Percentiles rank a stretch among this genome's conserved stretches.
These are phyloP conservation scores for Septoria petroselini DNA, from an alignment of 2,329 filamentous ascomycete genomes.

Conservation along the genomic window DNA sequence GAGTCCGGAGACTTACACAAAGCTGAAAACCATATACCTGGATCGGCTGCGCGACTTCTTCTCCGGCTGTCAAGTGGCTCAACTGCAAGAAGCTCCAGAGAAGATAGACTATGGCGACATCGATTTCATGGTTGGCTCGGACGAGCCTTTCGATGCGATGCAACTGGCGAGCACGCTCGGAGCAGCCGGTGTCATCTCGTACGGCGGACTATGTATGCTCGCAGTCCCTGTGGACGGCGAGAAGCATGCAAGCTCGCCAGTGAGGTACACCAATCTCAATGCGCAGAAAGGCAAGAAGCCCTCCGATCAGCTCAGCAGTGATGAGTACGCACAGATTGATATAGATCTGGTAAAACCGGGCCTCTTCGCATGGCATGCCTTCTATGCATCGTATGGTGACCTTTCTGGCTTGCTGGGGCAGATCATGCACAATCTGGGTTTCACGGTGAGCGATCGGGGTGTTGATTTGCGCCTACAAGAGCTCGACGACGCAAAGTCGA, in stretches of 20 bases:
- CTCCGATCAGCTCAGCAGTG: conserved; percentile 10
- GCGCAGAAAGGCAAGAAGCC: conserved; percentile 5
- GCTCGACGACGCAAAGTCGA: conserved; percentile 58
- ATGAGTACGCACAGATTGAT: conserved; percentile 63
- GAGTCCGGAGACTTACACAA: conserved; percentile 55
- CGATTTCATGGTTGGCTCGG: conserved; percentile 60
- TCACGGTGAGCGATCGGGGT: conserved; percentile 62
- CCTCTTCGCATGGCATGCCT: conserved; percentile 60
- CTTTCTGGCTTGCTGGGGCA: conserved; percentile 64
- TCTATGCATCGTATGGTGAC: conserved; percentile 71
- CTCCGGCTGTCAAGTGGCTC: conserved; percentile 53
- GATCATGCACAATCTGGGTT: conserved; percentile 61
- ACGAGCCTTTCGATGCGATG: conserved; percentile 25
- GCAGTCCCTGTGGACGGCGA: conserved; percentile 27
- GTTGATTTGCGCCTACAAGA: conserved; percentile 66
- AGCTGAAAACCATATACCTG: conserved; percentile 49
- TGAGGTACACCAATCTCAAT: conserved; percentile 22
- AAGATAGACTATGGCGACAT: conserved; percentile 70
- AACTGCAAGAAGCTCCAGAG: conserved; percentile 65
- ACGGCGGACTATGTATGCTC: conserved; percentile 20
- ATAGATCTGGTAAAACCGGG: conserved; percentile 53
- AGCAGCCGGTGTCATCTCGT: conserved; percentile 40
- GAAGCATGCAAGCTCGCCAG: neutral
- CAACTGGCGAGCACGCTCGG: conserved; percentile 45
- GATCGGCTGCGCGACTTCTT: conserved; percentile 47